These are phyloP conservation scores for Diaporthe sp. DNA, from an alignment of 2,329 filamentous ascomycete genomes.

Conservation along the genomic window DNA sequence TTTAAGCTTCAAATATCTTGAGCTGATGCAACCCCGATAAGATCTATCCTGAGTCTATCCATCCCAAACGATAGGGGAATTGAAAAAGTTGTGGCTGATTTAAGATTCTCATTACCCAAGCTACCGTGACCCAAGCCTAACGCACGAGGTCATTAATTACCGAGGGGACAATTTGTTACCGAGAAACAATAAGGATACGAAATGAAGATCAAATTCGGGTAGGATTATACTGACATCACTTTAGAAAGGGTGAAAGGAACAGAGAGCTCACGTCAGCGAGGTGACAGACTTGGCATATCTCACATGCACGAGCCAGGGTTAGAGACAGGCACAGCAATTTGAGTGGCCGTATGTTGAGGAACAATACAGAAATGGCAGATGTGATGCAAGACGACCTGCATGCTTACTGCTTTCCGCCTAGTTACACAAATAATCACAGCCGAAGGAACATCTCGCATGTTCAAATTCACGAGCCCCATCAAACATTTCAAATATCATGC, in stretches of 20 bases:
- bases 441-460: not conserved
- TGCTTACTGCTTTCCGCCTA: not conserved
- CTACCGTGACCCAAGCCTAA: no score
- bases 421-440: not conserved
- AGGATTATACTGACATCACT: not conserved
- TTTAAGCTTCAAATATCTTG: not conserved
- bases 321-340: not conserved
- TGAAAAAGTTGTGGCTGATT: not conserved
- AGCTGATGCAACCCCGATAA: not conserved
- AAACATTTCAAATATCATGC: not conserved
- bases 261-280: constrained; percentile 1
- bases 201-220: not conserved
- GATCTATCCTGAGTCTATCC: not conserved
- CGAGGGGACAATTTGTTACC: no score
- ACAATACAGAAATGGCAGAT: not conserved
- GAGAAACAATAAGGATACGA: not conserved
- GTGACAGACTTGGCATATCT: not conserved
- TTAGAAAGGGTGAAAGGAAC: not conserved
- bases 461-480: not conserved
- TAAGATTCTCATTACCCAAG: not conserved
- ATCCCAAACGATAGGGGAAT: not conserved
- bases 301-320: not conserved
- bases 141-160: no score
- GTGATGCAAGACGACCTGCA: not conserved
- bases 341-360: not conserved